Evolutionary conservation across 179 eudicot species (phyloP).

Genomic region (Actinidia arguta): DNA sequence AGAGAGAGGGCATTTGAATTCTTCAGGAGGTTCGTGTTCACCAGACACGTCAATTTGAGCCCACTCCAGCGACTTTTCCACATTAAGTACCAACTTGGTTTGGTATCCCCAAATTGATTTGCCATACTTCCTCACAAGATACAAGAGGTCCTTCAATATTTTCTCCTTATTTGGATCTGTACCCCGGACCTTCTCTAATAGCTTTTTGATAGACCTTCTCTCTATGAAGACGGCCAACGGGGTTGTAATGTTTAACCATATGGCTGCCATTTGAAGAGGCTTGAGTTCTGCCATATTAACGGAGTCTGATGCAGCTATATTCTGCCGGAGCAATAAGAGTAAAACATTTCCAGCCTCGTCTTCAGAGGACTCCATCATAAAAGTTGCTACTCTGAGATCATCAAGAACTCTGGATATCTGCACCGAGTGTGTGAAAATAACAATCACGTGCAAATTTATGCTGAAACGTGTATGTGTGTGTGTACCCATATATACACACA

Average conservation of each 20-base stretch:
- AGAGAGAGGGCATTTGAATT: constrained; percentile 75
- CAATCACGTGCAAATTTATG: no score
- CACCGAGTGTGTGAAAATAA: not conserved
- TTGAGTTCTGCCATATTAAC: constrained; percentile 48
- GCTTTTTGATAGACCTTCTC: constrained; percentile 70
- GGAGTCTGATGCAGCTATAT: constrained; percentile 41
- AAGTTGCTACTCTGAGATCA: constrained; percentile 46
- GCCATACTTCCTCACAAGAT: constrained; percentile 58
- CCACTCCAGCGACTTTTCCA: constrained; percentile 22
- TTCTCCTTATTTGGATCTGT: constrained; percentile 46
- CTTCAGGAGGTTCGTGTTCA: constrained; percentile 54
- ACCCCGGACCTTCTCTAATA: constrained; percentile 52
- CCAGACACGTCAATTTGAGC: constrained; percentile 27
- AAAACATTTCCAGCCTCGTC: constrained; percentile 75
- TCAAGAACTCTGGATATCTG: constrained; percentile 68
- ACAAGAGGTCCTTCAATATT: constrained; percentile 50
- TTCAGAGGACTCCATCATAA: constrained; percentile 64
- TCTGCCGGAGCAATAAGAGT: constrained; percentile 52
- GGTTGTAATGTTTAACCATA: constrained; percentile 62
- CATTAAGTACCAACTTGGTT: constrained; percentile 30
- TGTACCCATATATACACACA: no score
- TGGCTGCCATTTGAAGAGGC: constrained; percentile 57
- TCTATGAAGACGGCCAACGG: constrained; percentile 68
- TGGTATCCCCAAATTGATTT: constrained; percentile 44
- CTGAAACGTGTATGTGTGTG: no score